Conservation (phyloP, 306 rosid genomes). For the Canavalia gladiata region DNA sequence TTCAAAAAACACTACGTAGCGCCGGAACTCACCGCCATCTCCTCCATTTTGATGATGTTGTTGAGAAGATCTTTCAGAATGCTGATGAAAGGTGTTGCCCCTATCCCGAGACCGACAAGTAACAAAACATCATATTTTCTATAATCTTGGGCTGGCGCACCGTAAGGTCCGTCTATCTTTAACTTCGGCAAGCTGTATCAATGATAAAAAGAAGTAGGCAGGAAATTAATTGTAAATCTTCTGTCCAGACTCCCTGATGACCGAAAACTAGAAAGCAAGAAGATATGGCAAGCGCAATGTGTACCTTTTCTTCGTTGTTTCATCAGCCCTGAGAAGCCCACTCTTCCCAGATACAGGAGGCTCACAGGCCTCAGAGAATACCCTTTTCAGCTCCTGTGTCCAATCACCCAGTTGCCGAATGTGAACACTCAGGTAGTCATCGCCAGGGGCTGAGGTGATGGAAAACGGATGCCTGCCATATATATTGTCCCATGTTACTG, state of each 20-base stretch:
- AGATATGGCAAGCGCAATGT: constrained; percentile 10
- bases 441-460: constrained; percentile 99
- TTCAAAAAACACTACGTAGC: constrained; percentile 12
- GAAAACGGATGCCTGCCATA: constrained; percentile 97
- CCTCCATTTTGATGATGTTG: constrained; percentile 94
- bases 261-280: constrained; percentile 30
- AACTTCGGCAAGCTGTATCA: constrained; percentile 87
- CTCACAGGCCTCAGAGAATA: constrained; percentile 93
- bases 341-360: constrained; percentile 96
- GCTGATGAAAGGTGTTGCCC: constrained; percentile 99
- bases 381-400: constrained; percentile 97
- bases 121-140: constrained; percentile 88
- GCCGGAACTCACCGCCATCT: constrained; percentile 81
- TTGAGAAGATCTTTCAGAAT: constrained; percentile 93
- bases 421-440: constrained; percentile 96
- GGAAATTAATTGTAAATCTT: not conserved
- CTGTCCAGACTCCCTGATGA: not conserved
- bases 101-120: constrained; percentile 97
- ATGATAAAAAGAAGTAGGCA: constrained; percentile 3
- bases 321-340: constrained; percentile 97
- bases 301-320: constrained; percentile 91
- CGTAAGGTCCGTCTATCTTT: constrained; percentile 96
- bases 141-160: constrained; percentile 98
- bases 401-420: constrained; percentile 99
- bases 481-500: constrained; percentile 40